phyloP scores from a whole-genome alignment of 805 yeast species.

The Clavispora vitiphila region DNA sequence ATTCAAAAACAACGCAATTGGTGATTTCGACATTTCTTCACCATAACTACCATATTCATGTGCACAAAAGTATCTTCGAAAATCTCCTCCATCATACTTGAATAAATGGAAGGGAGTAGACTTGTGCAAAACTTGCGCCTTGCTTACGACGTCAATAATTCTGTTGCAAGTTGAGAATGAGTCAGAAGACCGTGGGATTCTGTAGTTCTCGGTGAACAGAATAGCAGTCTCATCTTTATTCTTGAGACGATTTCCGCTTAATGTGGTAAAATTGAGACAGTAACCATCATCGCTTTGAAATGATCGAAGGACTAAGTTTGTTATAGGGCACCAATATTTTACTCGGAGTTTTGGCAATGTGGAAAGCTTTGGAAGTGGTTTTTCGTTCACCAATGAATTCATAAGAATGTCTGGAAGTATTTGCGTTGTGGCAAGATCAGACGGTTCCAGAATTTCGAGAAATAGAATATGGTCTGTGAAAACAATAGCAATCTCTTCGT shows the following conservation, averaged over 20 bases:
- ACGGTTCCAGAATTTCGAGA: constrained; percentile 47
- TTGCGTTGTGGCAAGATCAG: constrained; percentile 37
- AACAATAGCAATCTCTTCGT: constrained; percentile 55
- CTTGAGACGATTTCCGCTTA: constrained; percentile 23
- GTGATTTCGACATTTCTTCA: constrained; percentile 54
- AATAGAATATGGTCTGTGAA: constrained; percentile 79
- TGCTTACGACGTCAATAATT: constrained; percentile 54
- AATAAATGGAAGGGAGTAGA: constrained; percentile 85
- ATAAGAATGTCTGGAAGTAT: constrained; percentile 72
- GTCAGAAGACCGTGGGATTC: constrained; percentile 13
- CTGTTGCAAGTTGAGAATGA: constrained; percentile 20
- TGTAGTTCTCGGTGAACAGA: constrained; percentile 22
- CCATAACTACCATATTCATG: constrained; percentile 53
- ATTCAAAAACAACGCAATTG: constrained; percentile 64
- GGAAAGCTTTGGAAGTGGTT: constrained; percentile 52
- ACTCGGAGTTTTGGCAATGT: constrained; percentile 66
- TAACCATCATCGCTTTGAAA: constrained; percentile 24
- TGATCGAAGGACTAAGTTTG: constrained; percentile 48
- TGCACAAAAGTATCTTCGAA: constrained; percentile 58
- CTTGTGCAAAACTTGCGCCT: constrained; percentile 71
- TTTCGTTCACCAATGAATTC: constrained; percentile 86
- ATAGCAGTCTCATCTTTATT: constrained; percentile 15
- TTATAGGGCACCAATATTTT: constrained; percentile 59
- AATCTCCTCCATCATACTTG: constrained; percentile 34
- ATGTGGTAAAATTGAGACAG: constrained; percentile 24